These are phyloP conservation scores for Immersiporthe knoxdaviesiana DNA, from an alignment of 2,329 filamentous ascomycete genomes.

Conservation along the genomic window DNA sequence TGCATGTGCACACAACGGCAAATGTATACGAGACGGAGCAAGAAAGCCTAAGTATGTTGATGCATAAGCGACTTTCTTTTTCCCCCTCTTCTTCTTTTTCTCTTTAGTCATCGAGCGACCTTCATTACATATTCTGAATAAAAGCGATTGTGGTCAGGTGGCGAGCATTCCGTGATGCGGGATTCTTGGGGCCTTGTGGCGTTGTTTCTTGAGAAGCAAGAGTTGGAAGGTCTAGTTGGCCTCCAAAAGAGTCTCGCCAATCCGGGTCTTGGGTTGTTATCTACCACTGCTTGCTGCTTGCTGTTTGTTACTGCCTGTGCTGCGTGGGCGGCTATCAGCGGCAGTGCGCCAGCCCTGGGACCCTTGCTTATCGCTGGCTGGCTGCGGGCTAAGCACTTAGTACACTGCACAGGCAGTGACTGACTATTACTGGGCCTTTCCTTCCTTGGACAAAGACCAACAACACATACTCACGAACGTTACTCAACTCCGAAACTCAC, in stretches of 20 bases:
- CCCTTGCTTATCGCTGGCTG: conserved; percentile 20
- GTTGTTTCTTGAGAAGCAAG: neutral
- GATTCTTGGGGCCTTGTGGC: neutral
- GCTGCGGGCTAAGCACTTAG: neutral
- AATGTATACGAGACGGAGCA: neutral
- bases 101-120: conserved; percentile 9
- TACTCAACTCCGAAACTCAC: neutral
- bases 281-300: too few relatives aligned
- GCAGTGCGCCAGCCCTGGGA: conserved; percentile 19
- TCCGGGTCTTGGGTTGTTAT: too few relatives aligned
- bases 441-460: conserved; percentile 1
- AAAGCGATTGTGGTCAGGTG: conserved; percentile 21
- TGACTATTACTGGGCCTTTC: neutral
- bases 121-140: conserved; percentile 25
- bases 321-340: conserved; percentile 26
- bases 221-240: too few relatives aligned
- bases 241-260: too few relatives aligned
- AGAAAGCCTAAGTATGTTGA: neutral
- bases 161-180: conserved; percentile 5
- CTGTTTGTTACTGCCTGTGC: too few relatives aligned
- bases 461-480: neutral
- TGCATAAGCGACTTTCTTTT: neutral
- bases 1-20: neutral
- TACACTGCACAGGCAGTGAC: neutral
- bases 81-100: neutral